Base-by-base conservation (phyloP, 176 grass and related monocot genomes). In the Triticum aestivum region DNA sequence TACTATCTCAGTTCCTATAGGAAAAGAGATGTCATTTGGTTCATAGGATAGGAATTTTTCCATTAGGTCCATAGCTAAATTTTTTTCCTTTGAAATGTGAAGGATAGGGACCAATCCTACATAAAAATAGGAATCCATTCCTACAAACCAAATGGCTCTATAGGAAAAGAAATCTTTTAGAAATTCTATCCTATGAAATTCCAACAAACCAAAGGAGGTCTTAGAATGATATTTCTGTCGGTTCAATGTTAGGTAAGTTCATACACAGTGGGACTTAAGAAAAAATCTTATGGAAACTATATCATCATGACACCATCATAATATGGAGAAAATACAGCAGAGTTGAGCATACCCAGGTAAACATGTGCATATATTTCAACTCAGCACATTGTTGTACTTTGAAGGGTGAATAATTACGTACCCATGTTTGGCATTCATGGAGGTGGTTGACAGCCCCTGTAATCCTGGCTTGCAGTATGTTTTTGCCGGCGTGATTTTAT, bases 381-480 rank as follows among this genome's bases (percentile, higher is more conserved):
- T 68, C 17, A 37, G 75, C 32, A 82, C 20, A 66, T 66, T 82
- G 13, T 81, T 74, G 33, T 54, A 86, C 20, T 51, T 72, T 72
- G 10, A 67, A 64, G 72, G 42, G 41, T 87, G 29, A 35, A 42
- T 59, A 62, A 26, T 78, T 90, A 47, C 80, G 84, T 90, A 97
- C 94, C 72, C 70, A 71, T 59, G 67, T 77, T 88, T 90, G 18
- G 23, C 64, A 75, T 75, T 87, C 81, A 56, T 74, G 33, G 86
- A 72, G 30, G 59, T 61, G 84, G 75, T 38, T 10, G 59, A 77
- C 44, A 82, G 20, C 70, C 64, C 79, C 67, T 86, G 82, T 85
- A 70, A 80, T 86, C 62, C 74, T 86, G 67, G 73, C 61, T 89
- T 92, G 80, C 73, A 72, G 42, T 79, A 62, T 86, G 88, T 72